phyloP scores from a whole-genome alignment of 257 asterid species.

The Plantago elongata region DNA sequence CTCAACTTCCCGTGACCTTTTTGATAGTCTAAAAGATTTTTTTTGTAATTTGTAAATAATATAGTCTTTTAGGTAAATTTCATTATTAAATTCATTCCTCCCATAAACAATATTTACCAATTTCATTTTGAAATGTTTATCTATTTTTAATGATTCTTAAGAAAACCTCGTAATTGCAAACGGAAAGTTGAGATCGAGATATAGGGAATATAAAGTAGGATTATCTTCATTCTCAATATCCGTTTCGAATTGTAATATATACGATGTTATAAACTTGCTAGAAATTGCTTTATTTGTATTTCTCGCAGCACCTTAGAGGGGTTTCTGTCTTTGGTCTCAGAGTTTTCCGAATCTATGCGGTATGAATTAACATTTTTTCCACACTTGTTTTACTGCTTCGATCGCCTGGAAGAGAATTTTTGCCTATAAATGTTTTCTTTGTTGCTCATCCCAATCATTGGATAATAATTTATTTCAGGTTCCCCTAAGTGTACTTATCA shows the following conservation, averaged over 20 bases:
- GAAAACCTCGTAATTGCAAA: no score
- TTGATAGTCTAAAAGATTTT: no score
- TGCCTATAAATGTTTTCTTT: background rate
- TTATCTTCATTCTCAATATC: background rate
- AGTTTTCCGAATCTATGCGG: slow-evolving; percentile 79
- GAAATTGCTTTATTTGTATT: background rate
- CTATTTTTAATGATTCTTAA: no score
- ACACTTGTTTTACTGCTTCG: no score
- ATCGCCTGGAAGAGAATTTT: background rate
- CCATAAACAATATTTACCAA: no score
- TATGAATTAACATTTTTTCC: slow-evolving; percentile 23
- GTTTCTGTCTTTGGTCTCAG: slow-evolving; percentile 73
- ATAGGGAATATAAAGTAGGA: background rate
- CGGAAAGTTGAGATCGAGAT: no score
- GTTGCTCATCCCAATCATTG: background rate
- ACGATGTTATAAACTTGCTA: slow-evolving; percentile 14
- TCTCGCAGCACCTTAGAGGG: slow-evolving; percentile 77
- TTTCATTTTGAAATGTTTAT: no score
- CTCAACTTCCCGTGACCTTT: no score
- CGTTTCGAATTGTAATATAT: slow-evolving; percentile 5
- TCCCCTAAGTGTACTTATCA: slow-evolving; percentile 74
- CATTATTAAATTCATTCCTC: no score
- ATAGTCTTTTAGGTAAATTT: no score
- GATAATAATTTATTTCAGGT: slow-evolving; percentile 49
- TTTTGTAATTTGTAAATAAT: no score